Evolutionary conservation across 345 rosid species (phyloP).

Genomic region (rapeseed (Brassica napus)): DNA sequence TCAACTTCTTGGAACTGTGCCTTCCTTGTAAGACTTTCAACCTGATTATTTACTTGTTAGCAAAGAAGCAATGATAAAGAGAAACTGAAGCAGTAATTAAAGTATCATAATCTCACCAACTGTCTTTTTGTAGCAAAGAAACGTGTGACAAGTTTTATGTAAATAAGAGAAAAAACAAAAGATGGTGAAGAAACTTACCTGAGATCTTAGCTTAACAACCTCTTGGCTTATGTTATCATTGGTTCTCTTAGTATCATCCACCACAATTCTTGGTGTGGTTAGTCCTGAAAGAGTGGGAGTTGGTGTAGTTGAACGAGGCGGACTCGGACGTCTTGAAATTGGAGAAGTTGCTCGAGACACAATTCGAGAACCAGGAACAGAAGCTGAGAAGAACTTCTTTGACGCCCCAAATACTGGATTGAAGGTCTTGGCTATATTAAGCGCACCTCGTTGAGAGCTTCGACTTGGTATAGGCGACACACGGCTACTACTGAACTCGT

Average conservation of each 20-base stretch:
- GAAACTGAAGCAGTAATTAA: conserved; percentile 18
- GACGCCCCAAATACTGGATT: conserved; percentile 94
- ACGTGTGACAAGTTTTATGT: neutral
- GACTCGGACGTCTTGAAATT: conserved; percentile 89
- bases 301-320: conserved; percentile 98
- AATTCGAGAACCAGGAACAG: conserved; percentile 99
- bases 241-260: conserved; percentile 76
- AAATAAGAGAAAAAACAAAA: neutral
- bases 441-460: conserved; percentile 82
- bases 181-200: conserved; percentile 46
- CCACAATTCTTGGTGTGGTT: conserved; percentile 69
- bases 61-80: conserved; percentile 15
- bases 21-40: conserved; percentile 83
- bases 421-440: conserved; percentile 72
- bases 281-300: conserved; percentile 95
- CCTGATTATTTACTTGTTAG: conserved; percentile 51
- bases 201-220: conserved; percentile 83
- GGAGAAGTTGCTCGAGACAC: conserved; percentile 99
- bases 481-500: conserved; percentile 92
- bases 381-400: conserved; percentile 95
- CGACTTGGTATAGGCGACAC: conserved; percentile 95
- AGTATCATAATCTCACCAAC: conserved; percentile 1
- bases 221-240: conserved; percentile 85
- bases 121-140: neutral
- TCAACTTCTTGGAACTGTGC: conserved; percentile 87